A percentile compares a stretch with the other conserved stretches of the same genome.
phyloP scores from a whole-genome alignment of 23 red algal species.

The Cyanidiococcus yangmingshanensis region DNA sequence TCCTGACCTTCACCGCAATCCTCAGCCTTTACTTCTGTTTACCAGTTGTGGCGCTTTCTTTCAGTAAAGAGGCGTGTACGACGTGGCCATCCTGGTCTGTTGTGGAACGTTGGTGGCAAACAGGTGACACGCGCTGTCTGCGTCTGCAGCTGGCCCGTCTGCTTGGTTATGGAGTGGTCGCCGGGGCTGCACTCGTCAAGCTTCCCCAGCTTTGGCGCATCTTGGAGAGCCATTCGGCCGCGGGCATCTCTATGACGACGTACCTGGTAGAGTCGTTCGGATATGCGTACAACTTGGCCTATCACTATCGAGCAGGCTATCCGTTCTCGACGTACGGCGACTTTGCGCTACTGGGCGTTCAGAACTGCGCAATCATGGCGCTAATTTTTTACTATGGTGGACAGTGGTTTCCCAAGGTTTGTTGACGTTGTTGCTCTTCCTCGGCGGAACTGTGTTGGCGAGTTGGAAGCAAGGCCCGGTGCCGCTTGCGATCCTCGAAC shows the following conservation, averaged over 20 bases:
- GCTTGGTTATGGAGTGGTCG: constrained; percentile 61
- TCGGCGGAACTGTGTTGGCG: constrained; percentile 39
- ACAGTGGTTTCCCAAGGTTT: not conserved
- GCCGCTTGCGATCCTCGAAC: constrained; percentile 49
- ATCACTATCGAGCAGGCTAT: constrained; percentile 68
- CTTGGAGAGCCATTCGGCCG: constrained; percentile 39
- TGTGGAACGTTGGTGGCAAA: not conserved
- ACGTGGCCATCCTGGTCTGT: not conserved
- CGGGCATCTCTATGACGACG: constrained; percentile 51
- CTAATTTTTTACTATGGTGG: constrained; percentile 51
- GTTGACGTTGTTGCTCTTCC: constrained; percentile 28
- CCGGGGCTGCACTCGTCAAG: constrained; percentile 72
- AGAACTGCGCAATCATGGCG: constrained; percentile 71
- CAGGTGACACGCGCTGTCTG: not conserved
- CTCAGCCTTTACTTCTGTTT: too few species aligned
- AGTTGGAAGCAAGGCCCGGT: constrained; percentile 19
- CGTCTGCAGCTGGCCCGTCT: not conserved
- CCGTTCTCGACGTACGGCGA: constrained; percentile 90
- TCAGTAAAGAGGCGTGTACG: not conserved
- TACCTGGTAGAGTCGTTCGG: constrained; percentile 83
- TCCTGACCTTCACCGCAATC: too few species aligned
- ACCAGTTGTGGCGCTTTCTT: not conserved
- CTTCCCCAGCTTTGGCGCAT: constrained; percentile 79
- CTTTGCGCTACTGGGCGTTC: constrained; percentile 56
- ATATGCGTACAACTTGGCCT: constrained; percentile 91